Evolutionary conservation across 2,329 filamentous ascomycete species (phyloP).

Genomic region (Didymella pinodella): DNA sequence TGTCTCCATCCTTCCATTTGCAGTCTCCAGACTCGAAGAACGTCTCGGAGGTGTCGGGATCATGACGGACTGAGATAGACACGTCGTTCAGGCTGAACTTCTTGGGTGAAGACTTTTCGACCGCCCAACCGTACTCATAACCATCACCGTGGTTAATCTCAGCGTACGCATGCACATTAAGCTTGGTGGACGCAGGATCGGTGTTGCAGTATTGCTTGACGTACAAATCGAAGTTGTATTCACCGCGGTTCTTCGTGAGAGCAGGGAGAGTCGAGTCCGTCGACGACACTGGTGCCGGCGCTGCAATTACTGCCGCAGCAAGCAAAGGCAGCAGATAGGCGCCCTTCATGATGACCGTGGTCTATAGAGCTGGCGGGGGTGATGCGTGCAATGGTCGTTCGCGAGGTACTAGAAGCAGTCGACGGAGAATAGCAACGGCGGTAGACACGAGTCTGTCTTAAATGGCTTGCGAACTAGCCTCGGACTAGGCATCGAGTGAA

Average conservation of each 20-base stretch:
- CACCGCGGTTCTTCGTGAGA: background rate
- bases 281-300: background rate
- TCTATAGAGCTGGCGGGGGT: background rate
- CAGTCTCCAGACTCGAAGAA: slow-evolving; percentile 1
- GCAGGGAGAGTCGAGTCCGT: background rate
- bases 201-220: background rate
- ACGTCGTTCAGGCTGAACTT: background rate
- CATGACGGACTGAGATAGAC: background rate
- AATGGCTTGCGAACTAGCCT: background rate
- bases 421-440: background rate
- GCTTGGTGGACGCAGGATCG: background rate
- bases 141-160: background rate
- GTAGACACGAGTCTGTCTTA: background rate
- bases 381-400: background rate
- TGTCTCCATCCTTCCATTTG: slow-evolving; percentile 1
- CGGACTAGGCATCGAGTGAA: background rate
- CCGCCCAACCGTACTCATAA: background rate
- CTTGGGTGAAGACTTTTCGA: background rate
- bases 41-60: background rate
- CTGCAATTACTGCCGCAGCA: background rate
- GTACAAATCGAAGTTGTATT: background rate
- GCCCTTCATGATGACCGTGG: slow-evolving; percentile 1
- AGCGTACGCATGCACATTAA: background rate
- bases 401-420: background rate
- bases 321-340: background rate